phyloP scores from a whole-genome alignment of 2,329 filamentous ascomycete genomes.

The Conoideocrella luteorostrata region DNA sequence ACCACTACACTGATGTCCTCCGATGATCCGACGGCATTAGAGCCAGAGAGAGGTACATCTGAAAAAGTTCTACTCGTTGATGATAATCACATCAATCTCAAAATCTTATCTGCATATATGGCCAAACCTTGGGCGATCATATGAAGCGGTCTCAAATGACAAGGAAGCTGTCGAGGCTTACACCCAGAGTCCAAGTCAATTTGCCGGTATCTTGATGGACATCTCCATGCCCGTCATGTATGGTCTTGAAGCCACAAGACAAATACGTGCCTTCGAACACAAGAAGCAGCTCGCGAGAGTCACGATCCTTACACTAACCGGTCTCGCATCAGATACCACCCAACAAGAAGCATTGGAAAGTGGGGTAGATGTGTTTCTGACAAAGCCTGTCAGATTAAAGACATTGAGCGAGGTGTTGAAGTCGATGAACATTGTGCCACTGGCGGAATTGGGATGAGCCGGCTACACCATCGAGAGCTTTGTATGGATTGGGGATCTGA shows the following conservation, averaged over 20 bases:
- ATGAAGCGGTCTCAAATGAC: slow-evolving; percentile 19
- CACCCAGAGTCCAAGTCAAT: slow-evolving; percentile 8
- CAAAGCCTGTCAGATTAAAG: slow-evolving; percentile 41
- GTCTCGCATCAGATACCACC: slow-evolving; percentile 38
- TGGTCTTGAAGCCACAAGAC: slow-evolving; percentile 38
- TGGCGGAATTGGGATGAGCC: not conserved
- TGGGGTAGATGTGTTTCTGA: slow-evolving; percentile 45
- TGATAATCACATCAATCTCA: slow-evolving; percentile 30
- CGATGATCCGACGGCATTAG: not conserved
- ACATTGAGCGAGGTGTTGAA: slow-evolving; percentile 18
- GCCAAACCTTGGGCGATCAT: slow-evolving; percentile 18
- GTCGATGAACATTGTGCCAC: not conserved
- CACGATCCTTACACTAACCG: slow-evolving; percentile 43
- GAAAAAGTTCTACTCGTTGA: slow-evolving; percentile 23
- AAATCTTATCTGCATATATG: slow-evolving; percentile 21
- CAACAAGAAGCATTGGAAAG: slow-evolving; percentile 44
- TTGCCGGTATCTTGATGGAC: slow-evolving; percentile 32
- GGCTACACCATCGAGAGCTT: not conserved
- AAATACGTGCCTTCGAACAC: slow-evolving; percentile 41
- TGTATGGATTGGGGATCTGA: not conserved
- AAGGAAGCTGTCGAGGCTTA: slow-evolving; percentile 21
- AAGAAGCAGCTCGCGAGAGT: slow-evolving; percentile 32
- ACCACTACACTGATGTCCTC: not conserved
- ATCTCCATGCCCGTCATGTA: slow-evolving; percentile 50
- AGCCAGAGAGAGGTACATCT: not conserved